Evolutionary conservation across 2,329 filamentous ascomycete species (phyloP), one percentile per base, ranked within the genome.

Genomic region (Fusarium sp.): DNA sequence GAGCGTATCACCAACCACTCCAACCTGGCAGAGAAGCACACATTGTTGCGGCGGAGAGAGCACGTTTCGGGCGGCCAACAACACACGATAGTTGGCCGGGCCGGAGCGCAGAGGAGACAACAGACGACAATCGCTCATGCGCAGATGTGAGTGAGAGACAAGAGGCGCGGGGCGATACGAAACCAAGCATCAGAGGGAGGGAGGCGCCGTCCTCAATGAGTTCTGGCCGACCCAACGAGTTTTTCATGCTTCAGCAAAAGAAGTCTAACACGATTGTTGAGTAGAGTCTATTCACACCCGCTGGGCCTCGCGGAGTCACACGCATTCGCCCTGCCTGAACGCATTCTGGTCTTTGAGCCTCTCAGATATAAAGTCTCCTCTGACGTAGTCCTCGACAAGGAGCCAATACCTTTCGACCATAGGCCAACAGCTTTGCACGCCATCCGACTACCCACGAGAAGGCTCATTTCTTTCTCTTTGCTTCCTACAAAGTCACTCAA

Each of bases 191-290:
- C 65, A 57, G 61, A 66, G 54, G 60, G 67, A 77, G 65, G 71
- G 71, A 75, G 68, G 68, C 69, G 73, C 76, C 69, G 69, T 75
- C 63, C 67, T 67, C 68, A 72, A 75, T 77, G 70, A 69, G 76
- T 69, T 70, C 61, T 71, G 64, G 52, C 71, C 52, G 52, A 61
- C 43, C 29, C 62, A 59, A 65, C 72, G 24, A 50, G 24, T 27
- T 27, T 71, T 73, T 67, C 62, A 71, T 33, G 22, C 50, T 64
- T 68, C 48, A 69, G 43, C 24, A 48, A 48, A 24, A 24, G 72
- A 68, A 72, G 65, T 74, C 68, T 65, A 75, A 76, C 65, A 64
- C 62, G 50, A 35, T 29, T 61, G 65, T 69, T 71, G 59, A 63
- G 29, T 54, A 70, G 68, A 64, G 61, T 37, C 65, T 65, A 48